Evolutionary conservation across 306 rosid species (phyloP).

Genomic region (Macrotyloma uniflorum): DNA sequence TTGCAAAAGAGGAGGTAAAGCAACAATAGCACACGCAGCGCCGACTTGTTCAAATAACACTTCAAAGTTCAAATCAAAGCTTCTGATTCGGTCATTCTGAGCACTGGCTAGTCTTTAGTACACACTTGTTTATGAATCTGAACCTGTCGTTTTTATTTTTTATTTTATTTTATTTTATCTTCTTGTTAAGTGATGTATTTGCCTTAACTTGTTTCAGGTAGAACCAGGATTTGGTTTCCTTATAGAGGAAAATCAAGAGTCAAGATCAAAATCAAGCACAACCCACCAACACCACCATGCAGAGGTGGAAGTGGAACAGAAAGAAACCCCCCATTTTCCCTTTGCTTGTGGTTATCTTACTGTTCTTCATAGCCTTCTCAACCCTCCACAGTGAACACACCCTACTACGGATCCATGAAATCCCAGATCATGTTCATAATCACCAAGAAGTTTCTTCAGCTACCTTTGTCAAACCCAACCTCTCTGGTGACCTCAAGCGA

Average conservation of each 20-base stretch:
- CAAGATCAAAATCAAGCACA: not conserved
- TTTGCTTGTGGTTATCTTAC: constrained; percentile 53
- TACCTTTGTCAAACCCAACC: constrained; percentile 76
- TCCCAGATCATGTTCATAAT: constrained; percentile 49
- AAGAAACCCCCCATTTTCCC: constrained; percentile 72
- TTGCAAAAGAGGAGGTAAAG: not conserved
- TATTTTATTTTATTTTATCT: not conserved
- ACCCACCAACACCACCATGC: constrained; percentile 41
- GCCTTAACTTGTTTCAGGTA: not conserved
- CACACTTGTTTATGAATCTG: not conserved
- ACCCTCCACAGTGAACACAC: constrained; percentile 69
- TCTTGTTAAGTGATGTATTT: not conserved
- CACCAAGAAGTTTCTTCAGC: constrained; percentile 56
- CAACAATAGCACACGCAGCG: not conserved
- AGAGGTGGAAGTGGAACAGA: constrained; percentile 73
- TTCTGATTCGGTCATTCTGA: not conserved
- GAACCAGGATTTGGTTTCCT: constrained; percentile 5
- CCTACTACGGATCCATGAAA: constrained; percentile 64
- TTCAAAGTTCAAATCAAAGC: not conserved
- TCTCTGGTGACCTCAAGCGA: constrained; percentile 41
- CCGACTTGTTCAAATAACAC: not conserved
- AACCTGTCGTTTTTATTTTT: not conserved
- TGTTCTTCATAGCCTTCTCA: constrained; percentile 61
- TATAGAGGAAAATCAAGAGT: not conserved
- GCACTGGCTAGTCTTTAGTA: not conserved